Evolutionary conservation across 2,329 filamentous ascomycete species (phyloP).

Genomic region (Arthrocladium fulminans): DNA sequence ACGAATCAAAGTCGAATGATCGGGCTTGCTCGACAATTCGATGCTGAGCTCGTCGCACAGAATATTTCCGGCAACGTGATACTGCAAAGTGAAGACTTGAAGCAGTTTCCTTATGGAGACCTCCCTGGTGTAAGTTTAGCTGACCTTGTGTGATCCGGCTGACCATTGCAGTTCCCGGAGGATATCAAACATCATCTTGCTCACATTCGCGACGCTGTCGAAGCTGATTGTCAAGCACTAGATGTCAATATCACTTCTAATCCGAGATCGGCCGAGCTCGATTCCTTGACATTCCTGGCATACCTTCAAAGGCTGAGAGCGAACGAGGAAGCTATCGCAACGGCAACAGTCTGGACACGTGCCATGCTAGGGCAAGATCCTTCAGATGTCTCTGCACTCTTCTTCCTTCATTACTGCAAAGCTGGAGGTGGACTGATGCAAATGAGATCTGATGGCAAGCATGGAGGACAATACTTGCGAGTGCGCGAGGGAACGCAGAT

Average conservation of each 20-base stretch:
- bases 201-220: slow-evolving; percentile 30
- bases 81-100: slow-evolving; percentile 29
- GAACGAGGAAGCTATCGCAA: slow-evolving; percentile 26
- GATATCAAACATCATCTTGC: slow-evolving; percentile 25
- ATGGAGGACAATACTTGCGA: slow-evolving; percentile 47
- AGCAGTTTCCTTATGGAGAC: slow-evolving; percentile 1
- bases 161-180: slow-evolving; percentile 18
- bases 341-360: slow-evolving; percentile 39
- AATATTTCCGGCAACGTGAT: slow-evolving; percentile 39
- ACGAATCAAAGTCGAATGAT: slow-evolving; percentile 43
- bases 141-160: neutral
- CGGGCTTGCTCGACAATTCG: slow-evolving; percentile 26
- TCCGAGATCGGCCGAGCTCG: slow-evolving; percentile 25
- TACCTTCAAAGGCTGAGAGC: slow-evolving; percentile 29
- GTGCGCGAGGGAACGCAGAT: slow-evolving; percentile 40
- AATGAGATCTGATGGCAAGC: slow-evolving; percentile 45
- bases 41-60: slow-evolving; percentile 41
- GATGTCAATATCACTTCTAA: slow-evolving; percentile 20
- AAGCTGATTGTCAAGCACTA: slow-evolving; percentile 31
- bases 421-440: slow-evolving; percentile 43
- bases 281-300: slow-evolving; percentile 33
- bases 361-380: slow-evolving; percentile 46
- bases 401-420: slow-evolving; percentile 49
- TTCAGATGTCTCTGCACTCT: slow-evolving; percentile 43
- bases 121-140: neutral